Conservation (phyloP, 192 early-diverging fungal genomes). For the Backusella luteola region DNA sequence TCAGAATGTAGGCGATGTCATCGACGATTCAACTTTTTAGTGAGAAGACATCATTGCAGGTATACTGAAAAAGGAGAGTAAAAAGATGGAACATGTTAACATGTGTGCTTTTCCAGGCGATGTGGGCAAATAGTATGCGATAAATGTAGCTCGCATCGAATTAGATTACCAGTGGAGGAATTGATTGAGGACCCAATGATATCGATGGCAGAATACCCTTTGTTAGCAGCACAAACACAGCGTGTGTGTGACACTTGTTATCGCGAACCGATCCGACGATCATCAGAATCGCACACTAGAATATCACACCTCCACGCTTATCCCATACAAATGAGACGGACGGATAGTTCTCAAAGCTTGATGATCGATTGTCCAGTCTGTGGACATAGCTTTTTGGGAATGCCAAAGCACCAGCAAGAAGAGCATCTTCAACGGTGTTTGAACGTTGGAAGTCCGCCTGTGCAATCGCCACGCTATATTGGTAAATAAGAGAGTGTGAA, state of each 20-base stretch:
- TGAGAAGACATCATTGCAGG: slow-evolving; percentile 86
- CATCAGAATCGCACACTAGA: not conserved
- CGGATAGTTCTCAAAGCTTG: slow-evolving; percentile 49
- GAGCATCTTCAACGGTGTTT: slow-evolving; percentile 68
- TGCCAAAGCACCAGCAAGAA: slow-evolving; percentile 45
- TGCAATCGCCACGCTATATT: slow-evolving; percentile 63
- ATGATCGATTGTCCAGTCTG: slow-evolving; percentile 81
- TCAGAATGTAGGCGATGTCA: slow-evolving; percentile 70
- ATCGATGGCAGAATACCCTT: slow-evolving; percentile 15
- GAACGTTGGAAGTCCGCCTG: slow-evolving; percentile 44
- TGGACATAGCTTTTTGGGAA: slow-evolving; percentile 36
- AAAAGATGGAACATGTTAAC: too few relatives aligned
- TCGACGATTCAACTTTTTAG: slow-evolving; percentile 70
- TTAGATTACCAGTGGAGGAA: slow-evolving; percentile 48
- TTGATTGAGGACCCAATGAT: slow-evolving; percentile 45
- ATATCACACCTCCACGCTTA: not conserved
- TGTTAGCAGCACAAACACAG: slow-evolving; percentile 18
- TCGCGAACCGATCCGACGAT: slow-evolving; percentile 15
- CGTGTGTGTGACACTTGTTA: slow-evolving; percentile 27
- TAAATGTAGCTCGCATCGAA: slow-evolving; percentile 66
- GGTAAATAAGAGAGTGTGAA: slow-evolving; percentile 36
- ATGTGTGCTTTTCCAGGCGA: slow-evolving; percentile 28
- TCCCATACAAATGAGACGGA: slow-evolving; percentile 5
- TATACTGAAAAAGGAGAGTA: not conserved
- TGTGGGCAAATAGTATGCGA: slow-evolving; percentile 89